Evolutionary conservation across 1,139 yeast species (phyloP), one percentile per base, ranked within the genome.

Genomic region (Kodamaea alishanica): DNA sequence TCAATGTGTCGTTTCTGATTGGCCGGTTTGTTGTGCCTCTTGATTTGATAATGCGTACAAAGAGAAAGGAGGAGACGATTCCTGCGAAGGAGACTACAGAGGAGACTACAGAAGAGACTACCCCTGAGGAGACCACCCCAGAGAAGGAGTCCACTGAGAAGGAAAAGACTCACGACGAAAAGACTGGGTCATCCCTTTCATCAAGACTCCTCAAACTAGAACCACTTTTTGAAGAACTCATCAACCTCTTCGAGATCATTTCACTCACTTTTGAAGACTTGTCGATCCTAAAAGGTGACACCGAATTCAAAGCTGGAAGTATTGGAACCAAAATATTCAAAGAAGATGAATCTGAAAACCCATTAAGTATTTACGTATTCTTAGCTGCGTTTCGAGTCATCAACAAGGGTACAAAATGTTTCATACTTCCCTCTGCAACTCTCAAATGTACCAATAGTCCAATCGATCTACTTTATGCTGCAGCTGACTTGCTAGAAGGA

Each of bases 341-440:
- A 24, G 41, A 41, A 30, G 56, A 46, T 36, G 49, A 46, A n/a
- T 41, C 40, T 15, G 40, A 46, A 6, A 36, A 36, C 27, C 46
- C 50, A 3, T 35, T 47, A 33, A 51, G 46, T 24, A 32, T 57
- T 9, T 44, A 50, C 22, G 35, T 55, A 24, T 49, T 50, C 35
- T 33, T 61, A 26, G 61, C 70, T 1, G 56, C 70, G 1, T 51
- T 59, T 15, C 62, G 52, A 33, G 28, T 68, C 4, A 54, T 43
- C 37, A 71, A 71, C 40, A 48, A 56, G 7, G 63, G 52, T 5
- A 54, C 63, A 28, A 56, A 55, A 33, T 60, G 67, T 41, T 47
- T 70, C 36, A 73, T 66, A 35, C 43, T 70, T 8, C 75, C 75
- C 1, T 60, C 73, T 1, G 60, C 63, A 7, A 55, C 70, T 1